phyloP scores from a whole-genome alignment of 2,329 filamentous ascomycete genomes.

The Penicillium psychrosexuale region DNA sequence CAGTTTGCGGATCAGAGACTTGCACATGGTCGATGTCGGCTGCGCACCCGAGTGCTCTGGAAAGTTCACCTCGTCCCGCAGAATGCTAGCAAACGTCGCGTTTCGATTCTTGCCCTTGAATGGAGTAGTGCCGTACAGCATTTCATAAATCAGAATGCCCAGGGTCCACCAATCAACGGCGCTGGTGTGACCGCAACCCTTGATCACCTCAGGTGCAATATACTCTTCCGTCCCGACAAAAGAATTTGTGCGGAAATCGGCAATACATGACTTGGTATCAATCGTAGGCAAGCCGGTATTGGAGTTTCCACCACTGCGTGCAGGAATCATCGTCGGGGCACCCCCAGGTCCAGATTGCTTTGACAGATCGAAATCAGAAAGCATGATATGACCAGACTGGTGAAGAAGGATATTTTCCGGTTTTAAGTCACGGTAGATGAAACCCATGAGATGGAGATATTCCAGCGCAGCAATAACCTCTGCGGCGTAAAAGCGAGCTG shows the following conservation, averaged over 20 bases:
- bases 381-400: conserved; percentile 99
- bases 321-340: conserved; percentile 96
- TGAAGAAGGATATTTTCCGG: conserved; percentile 96
- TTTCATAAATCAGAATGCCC: conserved; percentile 96
- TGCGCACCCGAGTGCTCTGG: conserved; percentile 81
- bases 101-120: conserved; percentile 99
- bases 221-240: conserved; percentile 99
- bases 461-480: conserved; percentile 96
- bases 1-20: conserved; percentile 91
- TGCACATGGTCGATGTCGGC: conserved; percentile 90
- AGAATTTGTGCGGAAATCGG: conserved; percentile 96
- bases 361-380: conserved; percentile 96
- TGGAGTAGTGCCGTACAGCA: conserved; percentile 96
- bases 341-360: conserved; percentile 96
- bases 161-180: conserved; percentile 99
- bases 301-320: conserved; percentile 74
- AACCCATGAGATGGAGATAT: conserved; percentile 97
- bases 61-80: conserved; percentile 93
- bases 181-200: conserved; percentile 95
- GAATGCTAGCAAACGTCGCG: conserved; percentile 94
- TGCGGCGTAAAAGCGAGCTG: conserved; percentile 93
- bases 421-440: conserved; percentile 97
- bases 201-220: conserved; percentile 97
- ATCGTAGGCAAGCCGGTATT: conserved; percentile 89
- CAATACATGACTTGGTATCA: conserved; percentile 96